These are phyloP conservation scores for Talaromyces borbonicus DNA, from an alignment of 495 filamentous ascomycete species.

Conservation along the genomic window DNA sequence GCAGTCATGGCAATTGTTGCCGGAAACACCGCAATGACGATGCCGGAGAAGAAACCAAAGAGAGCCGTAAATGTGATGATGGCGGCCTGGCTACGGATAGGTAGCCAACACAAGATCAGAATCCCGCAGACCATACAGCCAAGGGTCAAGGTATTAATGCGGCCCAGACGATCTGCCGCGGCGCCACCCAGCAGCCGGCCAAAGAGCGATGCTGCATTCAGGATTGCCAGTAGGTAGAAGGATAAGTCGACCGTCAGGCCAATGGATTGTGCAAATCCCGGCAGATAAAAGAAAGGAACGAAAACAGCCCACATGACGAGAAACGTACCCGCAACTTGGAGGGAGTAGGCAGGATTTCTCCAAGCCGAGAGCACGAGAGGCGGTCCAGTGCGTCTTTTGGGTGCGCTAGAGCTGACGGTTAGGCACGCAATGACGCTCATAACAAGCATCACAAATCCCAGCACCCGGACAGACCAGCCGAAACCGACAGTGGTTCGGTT, in stretches of 20 bases:
- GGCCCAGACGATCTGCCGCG: constrained; percentile 17
- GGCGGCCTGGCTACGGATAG: constrained; percentile 32
- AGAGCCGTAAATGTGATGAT: constrained; percentile 43
- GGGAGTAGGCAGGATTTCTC: constrained; percentile 9
- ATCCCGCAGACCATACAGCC: constrained; percentile 12
- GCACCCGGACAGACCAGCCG: constrained; percentile 51
- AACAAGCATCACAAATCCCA: constrained; percentile 52
- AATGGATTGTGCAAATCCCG: constrained; percentile 9
- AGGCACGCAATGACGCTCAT: constrained; percentile 30
- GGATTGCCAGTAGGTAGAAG: constrained; percentile 15
- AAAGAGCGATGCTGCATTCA: constrained; percentile 17
- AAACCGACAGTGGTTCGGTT: constrained; percentile 27
- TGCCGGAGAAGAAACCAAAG: constrained; percentile 49
- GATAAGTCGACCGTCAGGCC: constrained; percentile 11
- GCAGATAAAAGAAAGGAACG: constrained; percentile 16
- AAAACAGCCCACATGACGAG: constrained; percentile 12
- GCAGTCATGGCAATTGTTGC: constrained; percentile 16
- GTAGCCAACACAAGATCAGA: constrained; percentile 32
- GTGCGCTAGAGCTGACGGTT: constrained; percentile 26
- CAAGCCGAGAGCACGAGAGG: constrained; percentile 30
- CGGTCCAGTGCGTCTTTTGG: constrained; percentile 10
- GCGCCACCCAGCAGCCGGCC: constrained; percentile 16
- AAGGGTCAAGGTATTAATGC: constrained; percentile 14
- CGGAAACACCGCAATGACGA: constrained; percentile 36
- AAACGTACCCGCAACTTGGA: constrained; percentile 13